Base-by-base conservation (phyloP, 352 stramenopile genomes). In the Globisporangium emineosum region DNA sequence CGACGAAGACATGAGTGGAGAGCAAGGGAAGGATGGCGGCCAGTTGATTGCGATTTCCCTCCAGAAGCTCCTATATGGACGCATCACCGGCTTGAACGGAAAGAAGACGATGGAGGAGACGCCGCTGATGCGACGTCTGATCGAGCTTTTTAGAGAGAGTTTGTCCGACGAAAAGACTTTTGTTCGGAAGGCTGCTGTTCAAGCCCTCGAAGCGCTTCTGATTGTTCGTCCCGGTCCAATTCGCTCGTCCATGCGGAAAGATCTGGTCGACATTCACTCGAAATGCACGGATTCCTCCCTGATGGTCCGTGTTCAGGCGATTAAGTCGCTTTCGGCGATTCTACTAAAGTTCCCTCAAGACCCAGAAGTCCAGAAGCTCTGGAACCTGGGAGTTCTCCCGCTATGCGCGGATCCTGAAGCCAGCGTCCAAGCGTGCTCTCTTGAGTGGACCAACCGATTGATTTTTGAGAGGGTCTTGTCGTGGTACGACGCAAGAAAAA, bases 131-230 rank as follows among this genome's bases (percentile, higher is more conserved):
- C 72, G 74, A 30, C 76, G 75, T 17, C 70, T 96, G 21, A 66
- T 93, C 43, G 76, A 87, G 33, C 70, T 96, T 12, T 94, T 93
- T 57, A 77, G 84, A 47, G 82, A 91, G 37, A 76, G 83, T 7
- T 62, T 96, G 15, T 58, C 76, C 3, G 88, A 96, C 60, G 88
- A 94, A 8, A 96, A 94, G 59, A 93, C 85, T 3, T 93, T 87
- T 30, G 88, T 96, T 7, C 85, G 88, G 21, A 86, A 80, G 57
- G 86, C 83, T 42, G 84, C 88, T 8, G 71, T 96, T 15, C 88
- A 96, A 57, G 86, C 82, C 4, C 64, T 96, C 0, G 79, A 96
- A 66, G 82, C 79, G 29, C 80, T 94, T 10, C 68, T 93, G 53
- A 69, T 79, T 17, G 79, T 83, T 40, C 83, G 81, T 50, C 70